Evolutionary conservation across 2,329 filamentous ascomycete genomes (phyloP), one percentile per base, ranked within the genome.

Genomic region (Arthrinium puccinioides): DNA sequence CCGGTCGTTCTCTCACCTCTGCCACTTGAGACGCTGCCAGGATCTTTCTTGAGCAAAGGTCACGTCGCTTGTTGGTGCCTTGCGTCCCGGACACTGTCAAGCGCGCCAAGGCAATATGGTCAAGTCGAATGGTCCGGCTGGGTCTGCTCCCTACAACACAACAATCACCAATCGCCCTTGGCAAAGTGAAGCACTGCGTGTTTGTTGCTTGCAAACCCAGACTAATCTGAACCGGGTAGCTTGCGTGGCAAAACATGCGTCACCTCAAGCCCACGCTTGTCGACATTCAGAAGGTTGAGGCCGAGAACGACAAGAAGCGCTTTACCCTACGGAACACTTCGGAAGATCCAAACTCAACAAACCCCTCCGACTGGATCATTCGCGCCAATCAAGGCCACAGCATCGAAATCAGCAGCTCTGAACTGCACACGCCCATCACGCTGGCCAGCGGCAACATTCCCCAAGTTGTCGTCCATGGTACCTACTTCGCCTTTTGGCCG

Each of bases 311-410:
- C 53, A 98, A 98, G 66, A 84, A 96, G 61, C 84, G 92, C 26
- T 98, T 94, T 67, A 76, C 80, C 2, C 70, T 97, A 53, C 81
- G 87, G 37, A 74, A 74, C 31, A 72, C 64, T 44, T 51, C 56
- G 8, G 36, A 40, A 10, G 47, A 49, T 21, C 47, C 47, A 7
- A 56, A 52, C 16, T 53, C 13, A 32, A 47, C 13, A 8, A 67
- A 83, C 34, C 72, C 86, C 0, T 59, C 70, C 1, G 71, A 84
- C 58, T 96, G 82, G 67, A 71, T 94, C 21, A 96, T 98, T 63
- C 87, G 92, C 52, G 92, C 92, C 20, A 95, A 94, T 55, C 92
- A 97, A 65, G 92, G 92, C 38, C 92, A 97, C 67, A 87, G 79
- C 51, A 85, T 98, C 55, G 78, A 79, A 53, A 64, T 80, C 24